Conservation (phyloP, 1,139 yeast species). For the Pneumocystis wakefieldiae region DNA sequence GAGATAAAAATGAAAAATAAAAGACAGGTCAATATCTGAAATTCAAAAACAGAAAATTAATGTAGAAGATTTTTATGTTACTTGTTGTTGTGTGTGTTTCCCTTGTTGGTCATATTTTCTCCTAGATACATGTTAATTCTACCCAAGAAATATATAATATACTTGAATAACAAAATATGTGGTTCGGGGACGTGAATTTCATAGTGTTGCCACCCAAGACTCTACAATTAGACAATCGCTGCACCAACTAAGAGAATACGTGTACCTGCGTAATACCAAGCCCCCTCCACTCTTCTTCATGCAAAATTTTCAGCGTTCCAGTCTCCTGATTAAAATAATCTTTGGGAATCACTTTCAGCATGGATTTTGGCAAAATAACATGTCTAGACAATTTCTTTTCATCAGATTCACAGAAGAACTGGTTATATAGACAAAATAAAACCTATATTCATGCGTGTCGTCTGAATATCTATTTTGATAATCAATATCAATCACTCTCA, state of each 20-base stretch:
- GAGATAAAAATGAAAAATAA: neutral
- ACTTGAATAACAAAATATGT: conserved; percentile 76
- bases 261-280: conserved; percentile 73
- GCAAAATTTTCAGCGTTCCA: conserved; percentile 76
- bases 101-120: neutral
- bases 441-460: conserved; percentile 55
- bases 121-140: neutral
- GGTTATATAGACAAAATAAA: neutral
- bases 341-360: conserved; percentile 89
- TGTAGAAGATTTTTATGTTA: neutral
- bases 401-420: neutral
- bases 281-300: conserved; percentile 98
- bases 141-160: neutral
- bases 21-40: neutral
- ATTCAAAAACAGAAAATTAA: neutral
- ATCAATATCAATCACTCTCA: neutral
- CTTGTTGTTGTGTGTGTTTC: neutral
- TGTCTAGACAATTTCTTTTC: conserved; percentile 36
- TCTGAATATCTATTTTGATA: conserved; percentile 48
- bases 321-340: conserved; percentile 92
- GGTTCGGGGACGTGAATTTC: conserved; percentile 99
- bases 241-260: neutral
- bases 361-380: conserved; percentile 89
- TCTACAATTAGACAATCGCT: conserved; percentile 18
- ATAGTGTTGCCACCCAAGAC: conserved; percentile 95